Evolutionary conservation across 2,329 filamentous ascomycete species (phyloP).

Genomic region (Stenocarpella maydis): DNA sequence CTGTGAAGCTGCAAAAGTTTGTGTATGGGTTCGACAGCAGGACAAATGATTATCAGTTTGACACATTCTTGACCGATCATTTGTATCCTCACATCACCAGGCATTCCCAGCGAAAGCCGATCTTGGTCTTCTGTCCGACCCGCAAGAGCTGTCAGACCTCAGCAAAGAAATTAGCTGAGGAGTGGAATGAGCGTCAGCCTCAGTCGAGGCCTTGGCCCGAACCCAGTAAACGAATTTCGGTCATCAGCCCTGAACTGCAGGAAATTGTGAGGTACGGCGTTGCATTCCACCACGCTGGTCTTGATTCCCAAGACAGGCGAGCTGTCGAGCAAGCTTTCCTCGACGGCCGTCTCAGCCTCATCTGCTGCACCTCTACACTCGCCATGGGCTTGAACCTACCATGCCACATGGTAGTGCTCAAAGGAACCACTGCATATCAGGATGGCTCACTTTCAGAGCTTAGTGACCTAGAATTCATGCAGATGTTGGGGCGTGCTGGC

Average conservation of each 20-base stretch:
- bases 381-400: slow-evolving; percentile 86
- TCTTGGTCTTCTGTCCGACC: slow-evolving; percentile 86
- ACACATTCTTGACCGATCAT: slow-evolving; percentile 71
- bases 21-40: slow-evolving; percentile 75
- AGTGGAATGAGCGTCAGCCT: slow-evolving; percentile 63
- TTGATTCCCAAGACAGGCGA: slow-evolving; percentile 69
- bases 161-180: slow-evolving; percentile 71
- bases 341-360: slow-evolving; percentile 76
- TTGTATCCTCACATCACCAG: slow-evolving; percentile 72
- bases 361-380: slow-evolving; percentile 87
- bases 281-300: slow-evolving; percentile 83
- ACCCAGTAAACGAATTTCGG: slow-evolving; percentile 58
- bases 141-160: slow-evolving; percentile 74
- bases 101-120: slow-evolving; percentile 75
- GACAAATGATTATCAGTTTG: slow-evolving; percentile 79
- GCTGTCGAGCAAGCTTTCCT: slow-evolving; percentile 74
- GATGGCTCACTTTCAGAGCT: slow-evolving; percentile 72
- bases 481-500: slow-evolving; percentile 87
- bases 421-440: slow-evolving; percentile 76
- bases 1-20: slow-evolving; percentile 78
- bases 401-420: slow-evolving; percentile 83
- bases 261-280: slow-evolving; percentile 64
- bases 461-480: slow-evolving; percentile 85
- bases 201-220: slow-evolving; percentile 69
- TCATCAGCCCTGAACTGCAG: slow-evolving; percentile 68